These are phyloP conservation scores for Chrysanthemum makinoi DNA, from an alignment of 129 eudicot species.

Conservation along the genomic window DNA sequence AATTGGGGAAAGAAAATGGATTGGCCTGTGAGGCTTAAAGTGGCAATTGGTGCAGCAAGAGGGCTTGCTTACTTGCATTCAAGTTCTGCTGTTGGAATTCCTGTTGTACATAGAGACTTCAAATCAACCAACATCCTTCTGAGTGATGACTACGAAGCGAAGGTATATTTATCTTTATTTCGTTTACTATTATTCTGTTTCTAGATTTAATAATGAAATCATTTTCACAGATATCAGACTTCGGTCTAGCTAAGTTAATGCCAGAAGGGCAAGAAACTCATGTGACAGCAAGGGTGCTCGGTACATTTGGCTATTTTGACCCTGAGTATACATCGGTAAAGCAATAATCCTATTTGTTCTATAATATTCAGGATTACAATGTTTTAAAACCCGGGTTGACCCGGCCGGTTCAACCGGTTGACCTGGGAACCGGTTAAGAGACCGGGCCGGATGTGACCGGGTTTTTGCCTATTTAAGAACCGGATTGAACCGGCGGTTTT, in stretches of 20 bases:
- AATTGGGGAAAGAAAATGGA: slow-evolving; percentile 88
- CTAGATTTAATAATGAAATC: not conserved
- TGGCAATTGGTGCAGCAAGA: slow-evolving; percentile 95
- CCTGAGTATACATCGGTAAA: slow-evolving; percentile 97
- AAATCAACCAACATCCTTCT: slow-evolving; percentile 95
- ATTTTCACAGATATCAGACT: slow-evolving; percentile 78
- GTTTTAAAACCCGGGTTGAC: too few relatives aligned
- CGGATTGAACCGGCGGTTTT: too few relatives aligned
- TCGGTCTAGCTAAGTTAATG: slow-evolving; percentile 95
- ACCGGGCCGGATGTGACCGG: too few relatives aligned
- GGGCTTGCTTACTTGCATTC: slow-evolving; percentile 99
- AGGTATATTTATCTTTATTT: slow-evolving; percentile 42
- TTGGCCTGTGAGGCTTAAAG: slow-evolving; percentile 85
- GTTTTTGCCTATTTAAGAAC: too few relatives aligned
- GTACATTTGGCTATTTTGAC: slow-evolving; percentile 96
- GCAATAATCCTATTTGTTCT: slow-evolving; percentile 23
- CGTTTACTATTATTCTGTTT: not conserved
- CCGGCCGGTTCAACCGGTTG: too few relatives aligned
- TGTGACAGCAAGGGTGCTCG: slow-evolving; percentile 86
- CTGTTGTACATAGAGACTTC: slow-evolving; percentile 94
- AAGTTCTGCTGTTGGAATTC: slow-evolving; percentile 90
- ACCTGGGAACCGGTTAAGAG: too few relatives aligned
- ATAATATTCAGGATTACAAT: not conserved
- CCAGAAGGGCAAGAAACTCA: slow-evolving; percentile 91
- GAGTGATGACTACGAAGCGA: slow-evolving; percentile 74